phyloP scores from a whole-genome alignment of 1,139 yeast species.

The Hyphopichia wangnamkhiaoensis region DNA sequence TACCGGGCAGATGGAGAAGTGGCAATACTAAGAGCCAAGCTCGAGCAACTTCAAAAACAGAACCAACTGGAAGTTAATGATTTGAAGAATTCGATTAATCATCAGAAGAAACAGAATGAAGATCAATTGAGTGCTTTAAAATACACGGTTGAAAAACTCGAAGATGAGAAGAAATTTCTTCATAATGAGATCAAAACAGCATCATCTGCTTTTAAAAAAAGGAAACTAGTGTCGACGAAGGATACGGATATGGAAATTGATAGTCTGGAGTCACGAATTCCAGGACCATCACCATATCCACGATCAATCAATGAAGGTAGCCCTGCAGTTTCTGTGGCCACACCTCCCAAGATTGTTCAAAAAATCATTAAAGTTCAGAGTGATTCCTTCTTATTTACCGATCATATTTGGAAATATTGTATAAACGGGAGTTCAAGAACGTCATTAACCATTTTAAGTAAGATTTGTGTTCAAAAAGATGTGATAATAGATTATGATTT shows the following conservation, averaged over 20 bases:
- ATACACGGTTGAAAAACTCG: constrained; percentile 53
- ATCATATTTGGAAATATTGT: constrained; percentile 38
- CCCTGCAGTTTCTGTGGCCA: too few species aligned
- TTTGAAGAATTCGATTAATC: constrained; percentile 35
- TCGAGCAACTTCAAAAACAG: constrained; percentile 48
- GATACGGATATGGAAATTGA: constrained; percentile 4
- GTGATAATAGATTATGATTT: constrained; percentile 32
- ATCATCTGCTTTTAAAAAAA: constrained; percentile 8
- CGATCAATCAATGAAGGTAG: too few species aligned
- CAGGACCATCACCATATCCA: neutral
- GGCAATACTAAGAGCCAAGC: constrained; percentile 68
- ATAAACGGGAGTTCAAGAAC: constrained; percentile 53
- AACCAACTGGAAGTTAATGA: constrained; percentile 46
- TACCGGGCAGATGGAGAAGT: constrained; percentile 73
- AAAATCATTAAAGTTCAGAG: constrained; percentile 28
- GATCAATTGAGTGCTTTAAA: constrained; percentile 44
- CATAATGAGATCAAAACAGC: constrained; percentile 38
- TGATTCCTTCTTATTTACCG: constrained; percentile 38
- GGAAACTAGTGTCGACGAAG: neutral
- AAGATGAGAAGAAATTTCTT: constrained; percentile 72
- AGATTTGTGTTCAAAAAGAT: constrained; percentile 41
- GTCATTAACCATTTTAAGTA: constrained; percentile 50
- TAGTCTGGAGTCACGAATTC: too few species aligned
- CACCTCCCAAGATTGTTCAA: constrained; percentile 9
- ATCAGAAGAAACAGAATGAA: constrained; percentile 33